Conservation (phyloP, 176 grass and related monocot genomes). For the Eleusine coracana region DNA sequence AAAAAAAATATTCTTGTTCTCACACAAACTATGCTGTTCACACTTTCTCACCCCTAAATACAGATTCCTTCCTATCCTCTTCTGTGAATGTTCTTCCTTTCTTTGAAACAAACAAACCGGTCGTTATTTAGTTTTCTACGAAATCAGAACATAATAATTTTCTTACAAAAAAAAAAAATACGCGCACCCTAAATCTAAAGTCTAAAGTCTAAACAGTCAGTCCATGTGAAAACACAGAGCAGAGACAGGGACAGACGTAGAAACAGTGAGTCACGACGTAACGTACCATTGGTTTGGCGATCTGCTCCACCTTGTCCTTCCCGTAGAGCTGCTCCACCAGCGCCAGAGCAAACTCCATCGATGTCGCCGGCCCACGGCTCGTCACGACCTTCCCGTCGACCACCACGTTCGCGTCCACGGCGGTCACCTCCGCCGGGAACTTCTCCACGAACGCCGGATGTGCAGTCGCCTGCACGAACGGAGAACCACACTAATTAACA, state of each 20-base stretch:
- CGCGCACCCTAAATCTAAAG: neutral
- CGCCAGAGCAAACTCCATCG: slow-evolving; percentile 54
- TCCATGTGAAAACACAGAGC: neutral
- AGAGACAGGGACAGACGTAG: neutral
- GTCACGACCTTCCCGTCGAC: slow-evolving; percentile 58
- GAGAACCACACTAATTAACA: neutral
- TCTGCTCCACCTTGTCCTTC: slow-evolving; percentile 56
- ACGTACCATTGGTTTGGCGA: slow-evolving; percentile 53
- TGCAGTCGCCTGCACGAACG: slow-evolving; percentile 50
- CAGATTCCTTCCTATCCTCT: neutral
- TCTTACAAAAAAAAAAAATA: too few species aligned
- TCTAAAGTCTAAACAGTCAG: too few species aligned
- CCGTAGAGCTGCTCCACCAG: slow-evolving; percentile 63
- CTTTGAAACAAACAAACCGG: too few species aligned
- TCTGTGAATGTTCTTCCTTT: neutral
- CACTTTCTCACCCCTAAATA: too few species aligned
- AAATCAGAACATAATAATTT: too few species aligned
- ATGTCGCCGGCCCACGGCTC: slow-evolving; percentile 47
- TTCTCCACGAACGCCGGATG: slow-evolving; percentile 62
- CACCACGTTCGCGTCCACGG: slow-evolving; percentile 61
- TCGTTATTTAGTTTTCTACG: too few species aligned
- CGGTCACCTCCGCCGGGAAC: slow-evolving; percentile 49
- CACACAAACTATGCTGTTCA: neutral
- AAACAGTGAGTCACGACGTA: neutral
- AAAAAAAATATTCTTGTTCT: neutral